A percentile compares a stretch with the other conserved stretches of the same genome.
Conservation (phyloP, 768 basidiomycete genomes). For the Trametes cinnabarina region DNA sequence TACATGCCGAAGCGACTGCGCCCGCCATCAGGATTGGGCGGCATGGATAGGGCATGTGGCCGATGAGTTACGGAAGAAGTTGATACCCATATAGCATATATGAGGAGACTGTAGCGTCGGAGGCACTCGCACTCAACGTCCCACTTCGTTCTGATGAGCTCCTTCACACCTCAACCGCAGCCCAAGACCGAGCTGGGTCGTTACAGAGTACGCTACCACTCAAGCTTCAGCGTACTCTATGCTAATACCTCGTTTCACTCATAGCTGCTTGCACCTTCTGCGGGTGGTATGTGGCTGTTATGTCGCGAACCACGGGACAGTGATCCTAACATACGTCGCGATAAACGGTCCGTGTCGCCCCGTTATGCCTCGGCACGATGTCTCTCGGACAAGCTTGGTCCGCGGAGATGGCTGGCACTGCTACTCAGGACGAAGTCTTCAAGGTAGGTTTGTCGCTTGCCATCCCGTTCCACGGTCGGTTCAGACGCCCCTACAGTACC, state of each 20-base stretch:
- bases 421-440: background rate
- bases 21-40: too few relatives aligned
- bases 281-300: background rate
- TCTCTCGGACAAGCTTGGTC: conserved; percentile 1
- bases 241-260: background rate
- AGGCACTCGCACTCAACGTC: too few relatives aligned
- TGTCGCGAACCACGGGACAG: background rate
- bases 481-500: conserved; percentile 26
- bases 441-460: background rate
- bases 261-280: conserved; percentile 1
- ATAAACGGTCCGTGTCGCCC: conserved; percentile 1
- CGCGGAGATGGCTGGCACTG: background rate
- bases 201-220: background rate
- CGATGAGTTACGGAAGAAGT: too few relatives aligned
- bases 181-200: conserved; percentile 1
- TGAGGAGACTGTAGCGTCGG: too few relatives aligned
- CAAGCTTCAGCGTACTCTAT: background rate
- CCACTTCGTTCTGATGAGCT: too few relatives aligned
- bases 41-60: too few relatives aligned
- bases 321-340: background rate
- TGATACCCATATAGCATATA: too few relatives aligned
- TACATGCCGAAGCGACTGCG: too few relatives aligned
- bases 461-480: too few relatives aligned
- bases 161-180: background rate
- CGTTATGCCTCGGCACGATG: conserved; percentile 5